Evolutionary conservation across 257 asterid species (phyloP), one percentile per base, ranked within the genome.

Genomic region (Solanum habrochaites): DNA sequence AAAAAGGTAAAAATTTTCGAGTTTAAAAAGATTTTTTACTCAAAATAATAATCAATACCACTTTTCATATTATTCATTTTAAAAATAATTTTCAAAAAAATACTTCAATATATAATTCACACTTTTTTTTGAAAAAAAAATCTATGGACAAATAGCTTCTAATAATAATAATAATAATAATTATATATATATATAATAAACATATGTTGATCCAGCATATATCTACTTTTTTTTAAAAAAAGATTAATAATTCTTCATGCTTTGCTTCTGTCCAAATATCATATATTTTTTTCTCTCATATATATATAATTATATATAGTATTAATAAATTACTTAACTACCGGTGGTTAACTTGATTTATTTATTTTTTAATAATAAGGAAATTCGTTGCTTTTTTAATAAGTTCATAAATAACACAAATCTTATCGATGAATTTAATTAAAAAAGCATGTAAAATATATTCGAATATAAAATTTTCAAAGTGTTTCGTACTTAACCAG

Each of bases 371-470:
- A n/a, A 62, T 62, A n/a, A n/a, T 23, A 23, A 62, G 1, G 12
- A 15, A 62, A 58, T 21, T 5, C 0, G 0, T 4, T 8, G 6
- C 11, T 21, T 32, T 32, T 32, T 32, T 32, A 32, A 32, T 32
- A 32, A 20, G 4, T 45, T 25, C 0, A 1, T 20, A 21, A 58
- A 58, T 56, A 18, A 56, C 64, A 20, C 2, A 56, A 56, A 56
- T 7, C 1, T 2, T 56, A 62, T 23, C 18, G 3, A 64, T 0
- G 3, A 64, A 13, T 64, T 64, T 1, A 11, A 11, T 64, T 20
- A n/a, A 64, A n/a, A n/a, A 56, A 56, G 16, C 8, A n/a, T 64
- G 0, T 1, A 62, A 62, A 62, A n/a, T n/a, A 0, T 13, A n/a
- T 47, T 11, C 4, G 2, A 64, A 64, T 0, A 64, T 64, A 15